Evolutionary conservation across 441 rosid species (phyloP).

Genomic region (Pelargonium australe): DNA sequence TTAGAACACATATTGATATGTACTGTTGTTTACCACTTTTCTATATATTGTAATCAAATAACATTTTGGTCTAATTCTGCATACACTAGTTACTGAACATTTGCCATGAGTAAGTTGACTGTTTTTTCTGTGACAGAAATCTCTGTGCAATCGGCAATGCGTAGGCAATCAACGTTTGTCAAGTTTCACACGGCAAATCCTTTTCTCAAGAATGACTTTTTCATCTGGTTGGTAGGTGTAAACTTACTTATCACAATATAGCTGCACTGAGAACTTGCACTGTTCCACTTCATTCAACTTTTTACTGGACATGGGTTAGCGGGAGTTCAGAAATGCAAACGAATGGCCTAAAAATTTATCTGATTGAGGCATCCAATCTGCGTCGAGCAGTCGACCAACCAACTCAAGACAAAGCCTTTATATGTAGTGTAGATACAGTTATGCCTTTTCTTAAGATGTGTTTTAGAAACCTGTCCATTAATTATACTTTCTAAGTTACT

Average conservation of each 20-base stretch:
- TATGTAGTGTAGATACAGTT: neutral
- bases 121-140: conserved; percentile 39
- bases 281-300: conserved; percentile 2
- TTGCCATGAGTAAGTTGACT: conserved; percentile 1
- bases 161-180: conserved; percentile 73
- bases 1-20: neutral
- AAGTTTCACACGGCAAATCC: conserved; percentile 55
- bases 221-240: conserved; percentile 74
- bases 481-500: neutral
- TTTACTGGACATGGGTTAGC: neutral
- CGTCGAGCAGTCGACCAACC: neutral
- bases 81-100: neutral
- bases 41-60: neutral
- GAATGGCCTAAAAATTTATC: neutral
- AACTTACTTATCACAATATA: conserved; percentile 15
- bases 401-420: neutral
- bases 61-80: conserved; percentile 5
- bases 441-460: neutral
- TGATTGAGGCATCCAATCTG: neutral
- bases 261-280: neutral
- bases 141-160: conserved; percentile 39
- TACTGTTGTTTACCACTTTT: neutral
- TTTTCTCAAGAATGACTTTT: conserved; percentile 41
- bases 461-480: neutral
- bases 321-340: neutral